Evolutionary conservation across 2,329 filamentous ascomycete genomes (phyloP), one percentile per base, ranked within the genome.

Genomic region (Gremmenia infestans): DNA sequence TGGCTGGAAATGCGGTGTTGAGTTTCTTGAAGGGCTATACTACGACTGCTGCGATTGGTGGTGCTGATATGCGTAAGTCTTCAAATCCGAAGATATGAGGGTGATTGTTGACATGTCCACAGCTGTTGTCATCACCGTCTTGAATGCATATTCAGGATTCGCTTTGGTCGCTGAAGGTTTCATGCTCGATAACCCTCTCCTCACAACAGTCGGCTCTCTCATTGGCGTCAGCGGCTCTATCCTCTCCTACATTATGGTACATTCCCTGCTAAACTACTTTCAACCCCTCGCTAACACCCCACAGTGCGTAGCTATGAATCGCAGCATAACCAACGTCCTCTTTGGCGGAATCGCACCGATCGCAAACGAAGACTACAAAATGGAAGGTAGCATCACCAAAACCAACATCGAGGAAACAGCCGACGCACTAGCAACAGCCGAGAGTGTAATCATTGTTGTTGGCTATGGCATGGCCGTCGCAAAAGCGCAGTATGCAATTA

Each of bases 401-500:
- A 92, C 88, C 0, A 88, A 80, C 3, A 79, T 93, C 1, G 91
- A 95, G 17, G 91, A 96, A 48, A 87, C 89, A 0, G 88, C 88
- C 1, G 89, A 95, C 28, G 80, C 84, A 0, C 77, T 96, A 2
- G 75, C 84, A 15, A 87, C 87, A 59, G 86, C 90, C 0, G 89
- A 96, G 67, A 91, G 81, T 48, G 89, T 96, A 54, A 94, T 96
- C 65, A 91, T 96, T 53, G 67, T 70, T 3, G 91, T 96, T 5
- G 91, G 91, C 1, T 96, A 96, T 65, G 91, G 91, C 52, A 96
- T 96, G 91, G 91, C 91, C 0, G 91, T 96, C 1, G 91, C 91
- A 8, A 96, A 96, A 72, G 91, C 91, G 3, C 91, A 96, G 72
- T 96, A 96, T 68, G 89, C 90, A 22, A 90, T 96, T 52, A 87